These are phyloP conservation scores for Leptographium galeiforme DNA, from an alignment of 2,329 filamentous ascomycete genomes.

Conservation along the genomic window DNA sequence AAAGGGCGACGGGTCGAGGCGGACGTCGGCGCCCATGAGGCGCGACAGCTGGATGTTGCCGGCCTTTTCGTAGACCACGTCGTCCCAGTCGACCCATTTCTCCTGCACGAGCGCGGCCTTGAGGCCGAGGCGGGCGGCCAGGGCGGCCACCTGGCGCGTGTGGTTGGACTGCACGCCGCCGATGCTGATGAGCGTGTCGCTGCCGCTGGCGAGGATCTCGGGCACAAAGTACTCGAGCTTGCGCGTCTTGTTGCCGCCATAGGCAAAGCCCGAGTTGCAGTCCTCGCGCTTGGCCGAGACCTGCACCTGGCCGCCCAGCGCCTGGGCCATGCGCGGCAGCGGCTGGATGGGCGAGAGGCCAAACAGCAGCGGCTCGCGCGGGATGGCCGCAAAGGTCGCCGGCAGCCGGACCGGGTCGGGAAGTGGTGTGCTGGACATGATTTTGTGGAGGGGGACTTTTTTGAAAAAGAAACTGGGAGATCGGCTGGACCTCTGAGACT, in stretches of 20 bases:
- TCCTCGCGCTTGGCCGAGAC: constrained; percentile 63
- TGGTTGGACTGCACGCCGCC: constrained; percentile 60
- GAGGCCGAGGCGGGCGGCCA: constrained; percentile 44
- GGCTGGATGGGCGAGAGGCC: constrained; percentile 56
- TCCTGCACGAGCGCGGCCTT: constrained; percentile 48
- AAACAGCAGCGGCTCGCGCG: constrained; percentile 47
- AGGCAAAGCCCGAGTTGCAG: constrained; percentile 53
- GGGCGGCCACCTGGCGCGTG: constrained; percentile 52
- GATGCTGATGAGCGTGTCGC: constrained; percentile 51
- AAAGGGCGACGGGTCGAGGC: constrained; percentile 45
- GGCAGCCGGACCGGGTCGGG: constrained; percentile 27
- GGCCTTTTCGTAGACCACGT: constrained; percentile 46
- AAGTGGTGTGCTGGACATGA: neutral
- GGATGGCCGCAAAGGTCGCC: constrained; percentile 49
- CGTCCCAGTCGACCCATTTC: constrained; percentile 52
- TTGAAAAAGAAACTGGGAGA: neutral
- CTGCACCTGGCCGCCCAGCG: constrained; percentile 43
- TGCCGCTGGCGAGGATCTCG: constrained; percentile 42
- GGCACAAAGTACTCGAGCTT: constrained; percentile 57
- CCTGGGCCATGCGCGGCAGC: constrained; percentile 49
- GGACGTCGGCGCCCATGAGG: constrained; percentile 52
- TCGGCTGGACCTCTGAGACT: too few relatives aligned
- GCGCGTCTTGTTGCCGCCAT: constrained; percentile 55
- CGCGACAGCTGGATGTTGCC: constrained; percentile 60
- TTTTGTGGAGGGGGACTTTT: neutral